Evolutionary conservation across 2,329 filamentous ascomycete species (phyloP), one percentile per base, ranked within the genome.

Genomic region (Stagonosporopsis vannaccii): DNA sequence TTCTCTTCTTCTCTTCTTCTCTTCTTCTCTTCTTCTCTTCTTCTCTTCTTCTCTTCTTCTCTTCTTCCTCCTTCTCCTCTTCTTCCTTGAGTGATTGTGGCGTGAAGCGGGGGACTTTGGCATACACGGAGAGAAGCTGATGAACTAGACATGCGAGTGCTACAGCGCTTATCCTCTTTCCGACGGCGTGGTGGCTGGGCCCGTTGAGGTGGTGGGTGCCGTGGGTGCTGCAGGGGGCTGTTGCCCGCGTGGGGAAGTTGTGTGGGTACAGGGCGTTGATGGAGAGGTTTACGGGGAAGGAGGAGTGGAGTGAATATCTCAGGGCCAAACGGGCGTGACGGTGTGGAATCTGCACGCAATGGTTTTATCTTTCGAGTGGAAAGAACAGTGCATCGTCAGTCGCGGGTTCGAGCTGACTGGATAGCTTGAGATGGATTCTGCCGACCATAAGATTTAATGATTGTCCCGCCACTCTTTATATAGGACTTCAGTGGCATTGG

Each of bases 281-380:
- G 33, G 47, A 62, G 41, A 56, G 58, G 47, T 62, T 63, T 51
- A 58, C 70, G 19, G 44, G 65, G 48, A 71, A 70, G 59, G 76
- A 75, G 57, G 75, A 66, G 23, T 66, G 63, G 60, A 46, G 52
- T 6, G 51, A 44, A 17, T 63, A 60, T 56, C 2, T 57, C 11
- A 51, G 30, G 22, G 43, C 43, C 15, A 62, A 62, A 54, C 55
- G 51, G 15, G 52, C 37, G 19, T 40, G 13, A 23, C 12, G 20
- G 36, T 15, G 36, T 4, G 11, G 17, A 19, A 8, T 36, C 8
- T 26, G 25, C 25, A 26, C 25, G 25, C 25, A 26, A n/a, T n/a
- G n/a, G n/a, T n/a, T n/a, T n/a, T n/a, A n/a, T n/a, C n/a, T n/a
- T n/a, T n/a, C n/a, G n/a, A n/a, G n/a, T 26, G 25, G 25, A 26